These are phyloP conservation scores for Scenedesmus sp. DNA, from an alignment of 163 green algal species.

Conservation along the genomic window DNA sequence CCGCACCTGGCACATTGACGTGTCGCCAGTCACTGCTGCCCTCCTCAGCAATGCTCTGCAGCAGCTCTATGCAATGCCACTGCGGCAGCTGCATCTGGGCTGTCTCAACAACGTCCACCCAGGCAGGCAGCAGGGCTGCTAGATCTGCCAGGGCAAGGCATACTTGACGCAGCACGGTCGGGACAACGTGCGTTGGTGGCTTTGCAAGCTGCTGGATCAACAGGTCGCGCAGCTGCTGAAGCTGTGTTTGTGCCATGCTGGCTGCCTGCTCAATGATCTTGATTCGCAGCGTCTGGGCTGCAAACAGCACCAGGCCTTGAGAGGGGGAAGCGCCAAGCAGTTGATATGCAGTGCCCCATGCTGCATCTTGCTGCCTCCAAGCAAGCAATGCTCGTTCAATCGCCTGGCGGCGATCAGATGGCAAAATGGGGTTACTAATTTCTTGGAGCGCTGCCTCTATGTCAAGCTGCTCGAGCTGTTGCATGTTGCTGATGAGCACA, in stretches of 20 bases:
- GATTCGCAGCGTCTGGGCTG: slow-evolving; percentile 36
- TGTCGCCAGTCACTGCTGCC: slow-evolving; percentile 48
- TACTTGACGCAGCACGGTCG: slow-evolving; percentile 10
- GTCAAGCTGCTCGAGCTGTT: background rate
- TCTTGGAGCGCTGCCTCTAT: background rate
- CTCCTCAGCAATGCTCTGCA: slow-evolving; percentile 41
- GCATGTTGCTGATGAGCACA: slow-evolving; percentile 10
- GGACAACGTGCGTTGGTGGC: background rate
- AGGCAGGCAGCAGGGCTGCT: slow-evolving; percentile 6
- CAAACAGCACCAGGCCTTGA: slow-evolving; percentile 29
- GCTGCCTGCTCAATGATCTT: slow-evolving; percentile 10
- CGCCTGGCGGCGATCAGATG: background rate
- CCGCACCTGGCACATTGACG: slow-evolving; percentile 34
- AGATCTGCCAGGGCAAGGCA: slow-evolving; percentile 1
- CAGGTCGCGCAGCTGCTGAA: background rate
- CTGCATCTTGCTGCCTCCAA: background rate
- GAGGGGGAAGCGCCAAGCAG: background rate
- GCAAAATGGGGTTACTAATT: background rate
- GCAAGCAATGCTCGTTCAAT: background rate
- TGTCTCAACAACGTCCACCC: background rate
- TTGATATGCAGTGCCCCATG: background rate
- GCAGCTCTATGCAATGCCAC: slow-evolving; percentile 8
- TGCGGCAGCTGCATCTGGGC: background rate
- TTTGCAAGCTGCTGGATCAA: background rate
- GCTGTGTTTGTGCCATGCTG: background rate